These are phyloP conservation scores for Agrocybe chaxingu DNA, from an alignment of 768 basidiomycete genomes.

Conservation along the genomic window DNA sequence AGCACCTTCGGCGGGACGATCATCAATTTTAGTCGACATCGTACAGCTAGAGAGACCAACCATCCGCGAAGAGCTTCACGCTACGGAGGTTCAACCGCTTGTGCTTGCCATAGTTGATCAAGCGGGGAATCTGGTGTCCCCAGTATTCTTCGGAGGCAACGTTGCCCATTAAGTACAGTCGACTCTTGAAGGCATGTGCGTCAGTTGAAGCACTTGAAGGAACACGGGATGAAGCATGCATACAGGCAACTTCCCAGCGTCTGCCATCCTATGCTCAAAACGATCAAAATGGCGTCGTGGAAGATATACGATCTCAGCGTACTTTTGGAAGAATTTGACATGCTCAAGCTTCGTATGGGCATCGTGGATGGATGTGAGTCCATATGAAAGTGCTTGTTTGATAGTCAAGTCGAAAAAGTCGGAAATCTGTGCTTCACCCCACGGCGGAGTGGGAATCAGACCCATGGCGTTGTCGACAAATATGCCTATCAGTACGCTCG, in stretches of 20 bases:
- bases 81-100: constrained; percentile 56
- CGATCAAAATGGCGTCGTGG: constrained; percentile 1
- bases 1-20: constrained; percentile 49
- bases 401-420: constrained; percentile 62
- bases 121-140: constrained; percentile 55
- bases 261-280: constrained; percentile 54
- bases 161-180: constrained; percentile 61
- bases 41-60: constrained; percentile 26
- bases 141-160: constrained; percentile 58
- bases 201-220: neutral
- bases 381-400: constrained; percentile 68
- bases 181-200: constrained; percentile 35
- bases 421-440: constrained; percentile 56
- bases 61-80: constrained; percentile 78
- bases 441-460: constrained; percentile 65
- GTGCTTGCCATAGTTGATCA: constrained; percentile 57
- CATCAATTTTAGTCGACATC: neutral
- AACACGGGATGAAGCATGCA: constrained; percentile 16
- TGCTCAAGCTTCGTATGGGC: constrained; percentile 50
- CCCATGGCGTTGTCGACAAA: constrained; percentile 88
- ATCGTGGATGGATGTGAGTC: constrained; percentile 87
- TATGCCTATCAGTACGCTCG: constrained; percentile 40
- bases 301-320: constrained; percentile 13
- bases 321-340: constrained; percentile 68
- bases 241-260: constrained; percentile 66